Base-by-base conservation (phyloP, 2,329 filamentous ascomycete genomes). In the Periglandula ipomoeae region DNA sequence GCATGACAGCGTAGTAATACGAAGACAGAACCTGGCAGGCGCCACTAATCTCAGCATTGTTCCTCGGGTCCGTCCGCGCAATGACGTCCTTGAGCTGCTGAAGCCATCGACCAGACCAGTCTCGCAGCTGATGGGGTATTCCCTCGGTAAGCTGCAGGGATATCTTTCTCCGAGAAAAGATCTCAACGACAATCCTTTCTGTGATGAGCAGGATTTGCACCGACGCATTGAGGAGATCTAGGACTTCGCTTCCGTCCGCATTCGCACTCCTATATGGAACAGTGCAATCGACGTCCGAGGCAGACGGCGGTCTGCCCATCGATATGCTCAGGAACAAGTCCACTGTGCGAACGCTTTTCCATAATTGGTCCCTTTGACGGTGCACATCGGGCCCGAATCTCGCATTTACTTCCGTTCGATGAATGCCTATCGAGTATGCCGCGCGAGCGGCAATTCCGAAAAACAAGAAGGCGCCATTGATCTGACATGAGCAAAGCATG, bases 1-100 rank as follows among this genome's bases (percentile, higher is more conserved):
- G 65, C 65, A 79, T 78, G n/a, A 78, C 75, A 1, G 74, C 72
- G 50, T 79, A 78, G 57, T 78, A 77, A 48, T 78, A 79, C 2
- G 74, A 72, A 0, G 71, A 67, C 7, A 79, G 57, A 0, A 76
- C 69, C 56, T 76, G 74, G 24, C 73, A 76, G 0, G 74, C 74
- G 1, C 74, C 75, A 7, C 68, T 67, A 0, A 66, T 59, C 47
- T 67, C 62, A 0, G 61, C 59, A 11, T 64, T 52, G 3, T 40
- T 58, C 50, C 4, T 58, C 43, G 0, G n/a, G 38, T 17, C 55
- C 39, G 3, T 17, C 40, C 56, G 32, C 0, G 62, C 57, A 5
- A 73, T 55, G 7, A 66, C 59, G 2, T 64, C 62, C 44, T 72
- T 73, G 1, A 79, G 60, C 1, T 59, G 61, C 38, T 68, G 61